These are phyloP conservation scores for Passiflora organensis DNA, from an alignment of 345 rosid species.

Conservation along the genomic window DNA sequence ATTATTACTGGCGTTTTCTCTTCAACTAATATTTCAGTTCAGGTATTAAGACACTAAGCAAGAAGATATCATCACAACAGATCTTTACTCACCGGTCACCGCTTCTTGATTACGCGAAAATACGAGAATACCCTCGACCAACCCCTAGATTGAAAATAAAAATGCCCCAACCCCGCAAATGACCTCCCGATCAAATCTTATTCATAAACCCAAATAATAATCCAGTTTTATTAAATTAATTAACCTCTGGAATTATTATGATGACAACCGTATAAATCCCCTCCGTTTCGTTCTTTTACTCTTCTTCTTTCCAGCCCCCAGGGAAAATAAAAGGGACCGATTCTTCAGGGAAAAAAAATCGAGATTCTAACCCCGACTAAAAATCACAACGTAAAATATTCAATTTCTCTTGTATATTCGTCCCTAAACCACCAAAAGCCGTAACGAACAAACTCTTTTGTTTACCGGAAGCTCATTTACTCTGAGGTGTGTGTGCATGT, in stretches of 20 bases:
- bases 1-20: too few relatives aligned
- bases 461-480: not conserved
- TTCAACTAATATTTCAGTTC: too few relatives aligned
- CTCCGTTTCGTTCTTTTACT: not conserved
- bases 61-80: too few relatives aligned
- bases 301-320: not conserved
- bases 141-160: not conserved
- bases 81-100: too few relatives aligned
- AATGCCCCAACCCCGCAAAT: too few relatives aligned
- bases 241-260: not conserved
- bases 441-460: not conserved
- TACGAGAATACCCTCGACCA: not conserved
- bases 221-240: not conserved
- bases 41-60: too few relatives aligned
- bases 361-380: not conserved
- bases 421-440: not conserved
- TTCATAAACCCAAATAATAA: too few relatives aligned
- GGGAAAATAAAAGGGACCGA: not conserved
- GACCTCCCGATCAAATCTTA: too few relatives aligned
- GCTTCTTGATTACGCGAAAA: too few relatives aligned
- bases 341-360: not conserved
- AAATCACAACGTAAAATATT: conserved; percentile 5
- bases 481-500: not conserved
- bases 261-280: not conserved
- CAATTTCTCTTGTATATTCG: not conserved